Evolutionary conservation across 2,329 filamentous ascomycete genomes (phyloP), one percentile per base, ranked within the genome.

Genomic region (Aspergillus novofumigatus): DNA sequence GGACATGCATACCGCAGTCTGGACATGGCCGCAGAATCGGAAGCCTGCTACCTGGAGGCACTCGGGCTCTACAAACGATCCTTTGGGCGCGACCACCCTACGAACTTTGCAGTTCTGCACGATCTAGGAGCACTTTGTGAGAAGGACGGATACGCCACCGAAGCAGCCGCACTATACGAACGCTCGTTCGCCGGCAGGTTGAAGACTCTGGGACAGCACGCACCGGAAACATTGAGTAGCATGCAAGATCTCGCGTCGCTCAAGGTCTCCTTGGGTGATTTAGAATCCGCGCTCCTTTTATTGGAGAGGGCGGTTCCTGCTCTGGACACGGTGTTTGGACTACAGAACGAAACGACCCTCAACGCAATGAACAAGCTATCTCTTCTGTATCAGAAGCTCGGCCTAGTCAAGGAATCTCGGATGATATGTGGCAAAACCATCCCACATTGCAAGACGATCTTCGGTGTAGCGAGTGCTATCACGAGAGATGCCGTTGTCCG

Each of bases 161-260:
- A 70, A 59, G 68, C 68, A 49, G 61, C 68, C 3, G 68, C 66
- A 49, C 51, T 71, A 5, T 70, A 69, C 25, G 68, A 71, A 44
- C 64, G 68, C 21, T 68, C 68, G 32, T 68, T 68, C 38, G 68
- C 68, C 51, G 68, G 68, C 26, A 63, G 68, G 51, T 47, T 70
- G 42, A 69, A 67, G 54, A 66, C 60, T 1, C 60, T 70, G 2
- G 68, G 68, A 10, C 64, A 66, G 26, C 67, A 70, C 53, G 65
- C 65, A 3, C 68, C 68, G 5, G 68, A 71, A n/a, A 71, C 68
- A 1, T 56, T 71, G 25, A 64, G 54, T 42, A 69, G 64, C 49
- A 71, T 70, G 68, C 68, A 69, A 50, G 61, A 67, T 32, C 62
- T 71, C 47, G 68, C 68, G 17, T 63, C 62, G 41, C 55, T 70